These are phyloP conservation scores for Aspergillus persii DNA, from an alignment of 2,329 filamentous ascomycete genomes.

Conservation along the genomic window DNA sequence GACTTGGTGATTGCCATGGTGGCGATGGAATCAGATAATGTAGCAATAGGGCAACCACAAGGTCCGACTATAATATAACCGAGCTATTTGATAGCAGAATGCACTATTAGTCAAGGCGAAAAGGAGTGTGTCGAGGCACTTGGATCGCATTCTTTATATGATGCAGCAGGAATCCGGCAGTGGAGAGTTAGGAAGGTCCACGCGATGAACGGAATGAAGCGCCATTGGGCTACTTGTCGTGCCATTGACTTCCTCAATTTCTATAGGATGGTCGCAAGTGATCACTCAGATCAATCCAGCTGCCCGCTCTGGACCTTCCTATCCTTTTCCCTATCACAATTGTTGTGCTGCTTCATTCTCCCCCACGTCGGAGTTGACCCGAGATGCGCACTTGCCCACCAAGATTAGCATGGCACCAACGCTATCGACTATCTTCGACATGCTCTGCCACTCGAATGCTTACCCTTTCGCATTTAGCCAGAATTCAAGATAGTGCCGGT, in stretches of 20 bases:
- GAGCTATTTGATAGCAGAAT: background rate
- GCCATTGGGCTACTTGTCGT: background rate
- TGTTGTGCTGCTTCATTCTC: background rate
- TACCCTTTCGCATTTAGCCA: background rate
- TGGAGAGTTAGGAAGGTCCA: slow-evolving; percentile 9
- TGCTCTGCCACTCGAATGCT: background rate
- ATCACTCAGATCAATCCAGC: background rate
- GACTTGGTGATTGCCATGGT: slow-evolving; percentile 16
- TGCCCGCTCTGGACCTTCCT: background rate
- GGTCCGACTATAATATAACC: background rate
- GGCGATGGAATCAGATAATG: background rate
- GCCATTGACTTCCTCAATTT: background rate
- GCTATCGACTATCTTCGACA: background rate
- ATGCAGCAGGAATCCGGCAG: background rate
- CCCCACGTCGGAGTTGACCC: background rate
- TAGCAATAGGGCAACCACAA: background rate
- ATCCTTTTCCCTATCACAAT: background rate
- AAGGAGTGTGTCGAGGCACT: background rate
- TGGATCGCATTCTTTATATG: background rate
- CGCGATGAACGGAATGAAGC: background rate
- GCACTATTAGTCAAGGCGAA: background rate
- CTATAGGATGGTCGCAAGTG: background rate
- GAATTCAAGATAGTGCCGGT: background rate
- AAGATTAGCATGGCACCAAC: background rate
- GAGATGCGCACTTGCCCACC: background rate